Base-by-base conservation (phyloP, 768 basidiomycete species). In the Mrakia hoshinonis region DNA sequence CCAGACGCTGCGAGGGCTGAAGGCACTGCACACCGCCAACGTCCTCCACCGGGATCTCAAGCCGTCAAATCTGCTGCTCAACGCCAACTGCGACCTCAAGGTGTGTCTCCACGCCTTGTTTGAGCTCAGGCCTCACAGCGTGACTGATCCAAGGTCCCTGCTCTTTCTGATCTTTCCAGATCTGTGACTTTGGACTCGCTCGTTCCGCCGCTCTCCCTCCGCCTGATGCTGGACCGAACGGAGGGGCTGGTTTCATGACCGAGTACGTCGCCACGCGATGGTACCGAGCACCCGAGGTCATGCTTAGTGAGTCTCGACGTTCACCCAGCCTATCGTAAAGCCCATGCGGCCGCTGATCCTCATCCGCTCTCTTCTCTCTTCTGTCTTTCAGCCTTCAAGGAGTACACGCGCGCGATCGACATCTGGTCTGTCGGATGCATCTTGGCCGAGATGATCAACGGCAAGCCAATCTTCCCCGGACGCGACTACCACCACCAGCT, bases 201-300 rank as follows among this genome's bases (percentile, higher is more conserved):
- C 29, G 67, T 73, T 49, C 68, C 64, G 58, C 68, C 72, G 46
- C 43, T 43, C 43, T 6, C 15, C 43, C 43, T 43, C 43, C 43
- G 43, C 43, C 43, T 43, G 43, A 43, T 15, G 72, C 72, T 58
- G 72, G 68, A 26, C 72, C 79, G 15, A 76, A 75, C 39, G 78
- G 77, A 4, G 78, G 77, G 64, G 77, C 77, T 24, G 79, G 79
- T n/a, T 80, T 79, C 75, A 78, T 79, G 77, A 79, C 79, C 60
- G 91, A 95, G 85, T 97, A 98, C 75, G 94, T 97, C 29, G 93
- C 94, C 0, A 97, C 95, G 18, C 84, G 94, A 85, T 93, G 82
- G 82, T 83, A 83, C 73, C 76, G 83, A n/a, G 82, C 83, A 11
- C 83, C 83, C 0, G 83, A 83, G 76, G 81, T 83, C 72, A 82